Evolutionary conservation across 1,139 yeast genomes (phyloP).

Genomic region (Magnusiomyces tetraspermus): DNA sequence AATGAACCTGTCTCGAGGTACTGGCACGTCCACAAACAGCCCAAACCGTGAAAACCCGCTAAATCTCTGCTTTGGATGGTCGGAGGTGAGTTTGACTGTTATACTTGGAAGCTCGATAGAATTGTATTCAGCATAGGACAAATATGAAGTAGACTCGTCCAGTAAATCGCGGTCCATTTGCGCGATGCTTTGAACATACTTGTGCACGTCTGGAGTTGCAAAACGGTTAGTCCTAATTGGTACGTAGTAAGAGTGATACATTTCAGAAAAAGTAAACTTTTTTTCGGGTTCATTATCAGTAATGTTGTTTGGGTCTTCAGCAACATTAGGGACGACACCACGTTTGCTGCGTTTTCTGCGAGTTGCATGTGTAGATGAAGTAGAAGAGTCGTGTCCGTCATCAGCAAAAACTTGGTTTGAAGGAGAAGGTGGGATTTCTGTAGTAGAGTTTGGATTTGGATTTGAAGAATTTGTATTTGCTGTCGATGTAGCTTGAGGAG

Average conservation of each 20-base stretch:
- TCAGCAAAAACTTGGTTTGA: slow-evolving; percentile 4
- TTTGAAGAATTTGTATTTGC: background rate
- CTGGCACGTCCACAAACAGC: slow-evolving; percentile 40
- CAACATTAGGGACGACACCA: slow-evolving; percentile 1
- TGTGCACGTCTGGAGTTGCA: slow-evolving; percentile 7
- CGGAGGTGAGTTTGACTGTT: slow-evolving; percentile 40
- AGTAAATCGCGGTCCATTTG: background rate
- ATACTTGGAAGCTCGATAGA: slow-evolving; percentile 24
- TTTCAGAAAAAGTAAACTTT: slow-evolving; percentile 13
- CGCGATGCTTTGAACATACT: slow-evolving; percentile 7
- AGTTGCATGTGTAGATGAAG: background rate
- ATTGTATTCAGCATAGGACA: slow-evolving; percentile 22
- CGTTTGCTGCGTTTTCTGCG: slow-evolving; percentile 11
- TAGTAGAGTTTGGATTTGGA: slow-evolving; percentile 1
- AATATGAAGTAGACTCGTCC: slow-evolving; percentile 13
- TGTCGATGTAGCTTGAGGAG: background rate
- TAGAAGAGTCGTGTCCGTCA: background rate
- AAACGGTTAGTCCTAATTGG: slow-evolving; percentile 11
- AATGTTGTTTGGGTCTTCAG: slow-evolving; percentile 6
- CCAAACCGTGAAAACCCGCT: slow-evolving; percentile 68
- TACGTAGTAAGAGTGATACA: slow-evolving; percentile 14
- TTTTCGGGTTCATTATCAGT: slow-evolving; percentile 13
- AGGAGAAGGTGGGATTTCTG: slow-evolving; percentile 5
- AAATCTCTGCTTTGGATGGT: slow-evolving; percentile 52
- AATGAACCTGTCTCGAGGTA: slow-evolving; percentile 46